These are phyloP conservation scores for Strobilomyces confusus DNA, from an alignment of 768 basidiomycete genomes.

Conservation along the genomic window DNA sequence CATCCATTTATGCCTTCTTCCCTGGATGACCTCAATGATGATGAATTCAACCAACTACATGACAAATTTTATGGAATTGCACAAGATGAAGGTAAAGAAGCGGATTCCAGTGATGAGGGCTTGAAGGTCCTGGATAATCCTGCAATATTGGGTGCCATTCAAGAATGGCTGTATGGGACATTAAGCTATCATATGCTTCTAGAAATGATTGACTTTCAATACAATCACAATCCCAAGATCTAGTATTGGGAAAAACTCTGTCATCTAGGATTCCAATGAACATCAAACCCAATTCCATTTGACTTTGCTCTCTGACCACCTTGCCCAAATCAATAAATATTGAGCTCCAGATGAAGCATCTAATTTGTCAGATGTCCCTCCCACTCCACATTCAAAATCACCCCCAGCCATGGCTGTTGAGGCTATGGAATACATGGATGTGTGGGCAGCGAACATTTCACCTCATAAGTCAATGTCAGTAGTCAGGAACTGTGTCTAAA, in stretches of 20 bases:
- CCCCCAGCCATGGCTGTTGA: neutral
- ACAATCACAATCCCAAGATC: neutral
- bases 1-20: neutral
- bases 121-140: neutral
- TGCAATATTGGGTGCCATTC: neutral
- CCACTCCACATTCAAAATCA: too few species aligned
- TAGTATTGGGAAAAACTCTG: neutral
- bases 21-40: neutral
- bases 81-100: neutral
- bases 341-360: neutral
- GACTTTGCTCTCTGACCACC: neutral
- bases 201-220: neutral
- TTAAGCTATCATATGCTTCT: neutral
- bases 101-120: neutral
- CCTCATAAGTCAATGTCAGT: neutral
- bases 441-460: neutral
- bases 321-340: neutral
- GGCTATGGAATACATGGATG: neutral
- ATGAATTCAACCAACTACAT: neutral
- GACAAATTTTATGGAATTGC: neutral
- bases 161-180: neutral
- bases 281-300: neutral
- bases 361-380: too few species aligned
- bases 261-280: neutral
- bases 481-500: neutral